Conservation (phyloP, 2,329 filamentous ascomycete species). For the Graphium sp. region DNA sequence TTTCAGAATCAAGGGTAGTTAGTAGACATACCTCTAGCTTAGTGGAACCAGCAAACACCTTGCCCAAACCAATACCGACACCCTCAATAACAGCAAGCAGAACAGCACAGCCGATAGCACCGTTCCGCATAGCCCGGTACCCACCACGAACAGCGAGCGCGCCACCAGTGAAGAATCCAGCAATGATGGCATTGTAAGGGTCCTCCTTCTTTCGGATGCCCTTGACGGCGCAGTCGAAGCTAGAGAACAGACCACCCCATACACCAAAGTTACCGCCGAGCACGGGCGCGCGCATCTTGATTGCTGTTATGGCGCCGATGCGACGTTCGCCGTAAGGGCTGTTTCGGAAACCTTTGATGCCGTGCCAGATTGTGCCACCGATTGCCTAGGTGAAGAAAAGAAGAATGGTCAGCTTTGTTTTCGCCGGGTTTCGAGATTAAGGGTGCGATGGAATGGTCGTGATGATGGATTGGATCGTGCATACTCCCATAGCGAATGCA, state of each 20-base stretch:
- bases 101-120: slow-evolving; percentile 89
- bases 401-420: slow-evolving; percentile 10
- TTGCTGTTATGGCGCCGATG: slow-evolving; percentile 89
- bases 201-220: slow-evolving; percentile 92
- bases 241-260: slow-evolving; percentile 92
- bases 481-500: slow-evolving; percentile 90
- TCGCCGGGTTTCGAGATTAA: slow-evolving; percentile 2
- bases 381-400: slow-evolving; percentile 34
- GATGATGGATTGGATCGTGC: slow-evolving; percentile 13
- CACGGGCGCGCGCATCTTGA: slow-evolving; percentile 93
- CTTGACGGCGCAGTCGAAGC: slow-evolving; percentile 94
- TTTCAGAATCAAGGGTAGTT: no score
- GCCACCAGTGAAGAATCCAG: slow-evolving; percentile 91
- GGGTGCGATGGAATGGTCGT: neutral
- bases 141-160: slow-evolving; percentile 84
- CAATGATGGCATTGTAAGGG: slow-evolving; percentile 94
- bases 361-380: slow-evolving; percentile 82
- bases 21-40: slow-evolving; percentile 58
- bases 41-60: slow-evolving; percentile 83
- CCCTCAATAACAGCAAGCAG: slow-evolving; percentile 93
- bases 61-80: slow-evolving; percentile 87
- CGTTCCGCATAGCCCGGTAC: slow-evolving; percentile 81
- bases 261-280: slow-evolving; percentile 96
- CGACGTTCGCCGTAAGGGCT: slow-evolving; percentile 84
- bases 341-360: slow-evolving; percentile 86